Conservation (phyloP, 1,284 basidiomycete species). For the Naganishia cerealis region DNA sequence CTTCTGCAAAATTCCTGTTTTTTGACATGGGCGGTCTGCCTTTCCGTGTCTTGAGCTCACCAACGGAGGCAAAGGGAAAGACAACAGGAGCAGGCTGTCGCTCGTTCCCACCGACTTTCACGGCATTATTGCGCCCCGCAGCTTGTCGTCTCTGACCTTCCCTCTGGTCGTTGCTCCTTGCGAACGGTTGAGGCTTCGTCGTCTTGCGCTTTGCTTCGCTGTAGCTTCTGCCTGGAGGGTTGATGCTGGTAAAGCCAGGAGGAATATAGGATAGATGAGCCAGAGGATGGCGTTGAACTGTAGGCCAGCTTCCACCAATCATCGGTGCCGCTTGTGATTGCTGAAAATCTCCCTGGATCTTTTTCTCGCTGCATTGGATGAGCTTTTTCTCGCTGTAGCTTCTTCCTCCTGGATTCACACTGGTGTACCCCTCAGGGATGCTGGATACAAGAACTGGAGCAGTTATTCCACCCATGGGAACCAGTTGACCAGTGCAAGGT, state of each 20-base stretch:
- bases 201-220: slow-evolving; percentile 5
- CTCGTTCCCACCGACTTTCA: neutral
- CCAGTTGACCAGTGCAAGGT: neutral
- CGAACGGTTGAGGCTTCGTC: neutral
- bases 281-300: neutral
- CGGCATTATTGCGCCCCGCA: neutral
- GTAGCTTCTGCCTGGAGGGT: neutral
- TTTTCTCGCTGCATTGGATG: neutral
- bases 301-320: too few relatives aligned
- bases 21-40: neutral
- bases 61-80: neutral
- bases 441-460: neutral
- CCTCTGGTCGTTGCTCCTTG: neutral
- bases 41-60: neutral
- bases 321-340: neutral
- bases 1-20: neutral
- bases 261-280: neutral
- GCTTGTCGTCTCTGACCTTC: neutral
- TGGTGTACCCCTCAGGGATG: slow-evolving; percentile 15
- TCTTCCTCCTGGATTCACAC: slow-evolving; percentile 15
- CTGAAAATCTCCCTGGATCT: neutral
- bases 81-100: neutral
- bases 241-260: neutral
- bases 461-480: neutral
- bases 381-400: slow-evolving; percentile 4